These are phyloP conservation scores for Aspergillus thermomutatus DNA, from an alignment of 2,329 filamentous ascomycete genomes.

Conservation along the genomic window DNA sequence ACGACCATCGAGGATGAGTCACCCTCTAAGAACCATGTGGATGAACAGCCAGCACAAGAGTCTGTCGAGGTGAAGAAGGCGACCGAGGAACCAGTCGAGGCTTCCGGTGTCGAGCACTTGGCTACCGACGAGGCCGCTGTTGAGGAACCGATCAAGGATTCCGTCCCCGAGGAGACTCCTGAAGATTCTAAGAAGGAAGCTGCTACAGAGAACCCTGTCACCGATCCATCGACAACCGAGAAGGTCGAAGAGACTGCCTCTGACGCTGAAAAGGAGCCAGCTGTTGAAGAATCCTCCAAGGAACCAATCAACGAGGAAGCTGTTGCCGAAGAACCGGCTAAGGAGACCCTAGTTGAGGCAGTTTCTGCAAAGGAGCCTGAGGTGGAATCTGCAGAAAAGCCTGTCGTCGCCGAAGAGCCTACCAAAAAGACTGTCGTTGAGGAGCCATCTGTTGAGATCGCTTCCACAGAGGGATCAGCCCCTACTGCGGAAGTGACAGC, in stretches of 20 bases:
- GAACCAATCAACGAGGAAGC: slow-evolving; percentile 4
- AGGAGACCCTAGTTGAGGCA: background rate
- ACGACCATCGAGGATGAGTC: slow-evolving; percentile 2
- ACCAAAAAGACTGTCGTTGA: slow-evolving; percentile 8
- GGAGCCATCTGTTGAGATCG: background rate
- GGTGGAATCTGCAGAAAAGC: slow-evolving; percentile 1
- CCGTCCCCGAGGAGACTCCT: slow-evolving; percentile 1
- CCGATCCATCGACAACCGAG: slow-evolving; percentile 4
- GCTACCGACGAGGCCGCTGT: slow-evolving; percentile 4
- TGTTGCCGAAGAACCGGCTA: slow-evolving; percentile 5
- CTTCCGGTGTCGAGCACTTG: slow-evolving; percentile 5
- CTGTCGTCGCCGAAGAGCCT: background rate
- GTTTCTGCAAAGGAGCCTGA: slow-evolving; percentile 2
- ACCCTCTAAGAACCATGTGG: background rate
- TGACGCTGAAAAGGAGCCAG: slow-evolving; percentile 1
- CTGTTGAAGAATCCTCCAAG: background rate
- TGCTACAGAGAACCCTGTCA: background rate
- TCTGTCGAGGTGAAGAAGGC: slow-evolving; percentile 1
- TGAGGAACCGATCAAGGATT: slow-evolving; percentile 6
- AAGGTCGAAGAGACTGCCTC: slow-evolving; percentile 2
- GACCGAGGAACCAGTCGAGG: slow-evolving; percentile 2
- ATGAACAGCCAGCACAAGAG: slow-evolving; percentile 3
- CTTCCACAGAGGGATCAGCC: slow-evolving; percentile 2
- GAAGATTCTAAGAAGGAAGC: slow-evolving; percentile 5
- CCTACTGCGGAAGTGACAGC: slow-evolving; percentile 4